Conservation (phyloP, 176 grass and related monocot genomes). For the Paspalum notatum region DNA sequence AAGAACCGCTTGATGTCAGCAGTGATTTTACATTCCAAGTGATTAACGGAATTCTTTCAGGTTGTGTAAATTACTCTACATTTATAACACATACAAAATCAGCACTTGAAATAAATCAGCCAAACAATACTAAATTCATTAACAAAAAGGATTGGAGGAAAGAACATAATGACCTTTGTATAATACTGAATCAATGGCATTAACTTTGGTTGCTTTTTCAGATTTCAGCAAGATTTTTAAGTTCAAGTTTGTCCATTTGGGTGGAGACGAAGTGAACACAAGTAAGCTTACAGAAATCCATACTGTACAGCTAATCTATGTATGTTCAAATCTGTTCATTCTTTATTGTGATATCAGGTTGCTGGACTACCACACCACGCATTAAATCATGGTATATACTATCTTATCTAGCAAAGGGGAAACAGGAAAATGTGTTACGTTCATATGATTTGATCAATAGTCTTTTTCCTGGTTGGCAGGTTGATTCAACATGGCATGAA, state of each 20-base stretch:
- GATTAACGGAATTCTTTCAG: constrained; percentile 93
- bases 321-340: constrained; percentile 19
- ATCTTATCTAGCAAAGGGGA: constrained; percentile 23
- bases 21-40: constrained; percentile 82
- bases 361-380: constrained; percentile 71
- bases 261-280: constrained; percentile 93
- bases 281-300: constrained; percentile 50
- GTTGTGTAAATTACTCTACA: constrained; percentile 46
- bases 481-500: constrained; percentile 74
- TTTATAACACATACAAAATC: not conserved
- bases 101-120: constrained; percentile 10
- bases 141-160: not conserved
- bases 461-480: constrained; percentile 52
- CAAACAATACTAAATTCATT: not conserved
- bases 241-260: constrained; percentile 97
- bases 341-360: constrained; percentile 57
- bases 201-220: constrained; percentile 50
- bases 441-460: constrained; percentile 19
- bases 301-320: constrained; percentile 1
- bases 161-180: not conserved
- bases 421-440: not conserved
- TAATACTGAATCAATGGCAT: constrained; percentile 13
- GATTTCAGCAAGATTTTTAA: constrained; percentile 99
- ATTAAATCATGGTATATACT: constrained; percentile 63
- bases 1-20: constrained; percentile 92